Evolutionary conservation across 2,329 filamentous ascomycete species (phyloP).

Genomic region (Botrytis fragariae): DNA sequence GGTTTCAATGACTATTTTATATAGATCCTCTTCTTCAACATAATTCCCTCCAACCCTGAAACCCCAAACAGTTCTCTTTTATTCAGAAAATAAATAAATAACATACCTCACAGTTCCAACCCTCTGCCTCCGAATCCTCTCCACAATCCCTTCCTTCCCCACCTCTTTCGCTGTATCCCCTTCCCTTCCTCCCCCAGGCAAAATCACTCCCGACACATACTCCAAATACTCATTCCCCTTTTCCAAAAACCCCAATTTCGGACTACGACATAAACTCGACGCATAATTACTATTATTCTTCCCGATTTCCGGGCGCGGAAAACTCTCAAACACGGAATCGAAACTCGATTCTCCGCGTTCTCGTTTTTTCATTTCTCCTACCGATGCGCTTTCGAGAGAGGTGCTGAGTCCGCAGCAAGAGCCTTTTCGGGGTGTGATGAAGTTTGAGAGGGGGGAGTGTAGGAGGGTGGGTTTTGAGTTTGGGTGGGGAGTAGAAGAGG

Average conservation of each 20-base stretch:
- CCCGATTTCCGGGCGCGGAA: constrained; percentile 3
- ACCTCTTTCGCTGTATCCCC: background rate
- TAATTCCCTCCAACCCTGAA: too few relatives aligned
- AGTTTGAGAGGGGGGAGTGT: background rate
- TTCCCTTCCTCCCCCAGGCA: background rate
- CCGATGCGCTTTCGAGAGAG: background rate
- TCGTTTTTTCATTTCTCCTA: background rate
- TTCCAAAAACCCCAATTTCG: background rate
- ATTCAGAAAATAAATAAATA: background rate
- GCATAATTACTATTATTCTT: constrained; percentile 5
- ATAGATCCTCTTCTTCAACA: background rate
- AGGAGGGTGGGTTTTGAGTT: background rate
- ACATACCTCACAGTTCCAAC: constrained; percentile 13
- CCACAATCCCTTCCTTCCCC: constrained; percentile 27
- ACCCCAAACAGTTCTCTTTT: accelerated
- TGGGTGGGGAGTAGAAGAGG: background rate
- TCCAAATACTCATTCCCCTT: constrained; percentile 15
- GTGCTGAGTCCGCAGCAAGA: constrained; percentile 9
- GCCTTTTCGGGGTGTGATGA: background rate
- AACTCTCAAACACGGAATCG: constrained; percentile 14
- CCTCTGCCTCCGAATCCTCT: constrained; percentile 30
- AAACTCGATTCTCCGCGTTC: background rate
- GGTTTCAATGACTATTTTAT: background rate
- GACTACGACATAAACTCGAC: background rate
- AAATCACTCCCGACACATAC: background rate